These are phyloP conservation scores for Ogataea paraovalis DNA, from an alignment of 805 yeast species.

Conservation along the genomic window DNA sequence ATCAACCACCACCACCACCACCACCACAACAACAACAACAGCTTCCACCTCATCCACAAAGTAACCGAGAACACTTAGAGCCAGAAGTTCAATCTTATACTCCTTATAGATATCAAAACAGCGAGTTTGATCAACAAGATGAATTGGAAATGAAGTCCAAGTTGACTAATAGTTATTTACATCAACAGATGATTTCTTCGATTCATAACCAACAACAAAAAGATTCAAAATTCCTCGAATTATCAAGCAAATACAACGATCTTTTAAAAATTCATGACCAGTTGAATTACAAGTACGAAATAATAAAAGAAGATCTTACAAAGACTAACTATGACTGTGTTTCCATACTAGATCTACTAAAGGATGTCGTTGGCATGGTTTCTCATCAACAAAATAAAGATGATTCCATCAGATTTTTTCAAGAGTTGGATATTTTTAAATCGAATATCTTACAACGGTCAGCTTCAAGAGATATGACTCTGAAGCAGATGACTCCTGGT, in stretches of 20 bases:
- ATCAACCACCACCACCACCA: neutral
- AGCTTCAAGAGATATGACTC: slow-evolving; percentile 30
- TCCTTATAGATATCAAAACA: slow-evolving; percentile 22
- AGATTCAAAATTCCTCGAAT: slow-evolving; percentile 11
- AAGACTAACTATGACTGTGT: slow-evolving; percentile 51
- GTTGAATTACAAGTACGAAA: slow-evolving; percentile 43
- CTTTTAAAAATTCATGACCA: slow-evolving; percentile 40
- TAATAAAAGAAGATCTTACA: slow-evolving; percentile 44
- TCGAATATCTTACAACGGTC: slow-evolving; percentile 29
- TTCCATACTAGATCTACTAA: slow-evolving; percentile 41
- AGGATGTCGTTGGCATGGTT: slow-evolving; percentile 18
- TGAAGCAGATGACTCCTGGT: slow-evolving; percentile 21
- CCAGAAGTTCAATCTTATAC: slow-evolving; percentile 23
- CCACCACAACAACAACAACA: neutral
- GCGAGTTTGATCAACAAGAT: slow-evolving; percentile 16
- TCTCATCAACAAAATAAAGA: slow-evolving; percentile 5
- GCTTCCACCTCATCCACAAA: too few relatives aligned
- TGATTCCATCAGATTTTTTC: slow-evolving; percentile 5
- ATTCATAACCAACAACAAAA: slow-evolving; percentile 12
- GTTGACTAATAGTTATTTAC: slow-evolving; percentile 20
- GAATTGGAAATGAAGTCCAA: slow-evolving; percentile 23
- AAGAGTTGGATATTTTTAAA: slow-evolving; percentile 25
- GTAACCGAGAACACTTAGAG: neutral
- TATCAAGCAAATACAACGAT: slow-evolving; percentile 30
- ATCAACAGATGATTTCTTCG: slow-evolving; percentile 19